Conservation (phyloP, 805 yeast species). For the Pichia occidentalis region DNA sequence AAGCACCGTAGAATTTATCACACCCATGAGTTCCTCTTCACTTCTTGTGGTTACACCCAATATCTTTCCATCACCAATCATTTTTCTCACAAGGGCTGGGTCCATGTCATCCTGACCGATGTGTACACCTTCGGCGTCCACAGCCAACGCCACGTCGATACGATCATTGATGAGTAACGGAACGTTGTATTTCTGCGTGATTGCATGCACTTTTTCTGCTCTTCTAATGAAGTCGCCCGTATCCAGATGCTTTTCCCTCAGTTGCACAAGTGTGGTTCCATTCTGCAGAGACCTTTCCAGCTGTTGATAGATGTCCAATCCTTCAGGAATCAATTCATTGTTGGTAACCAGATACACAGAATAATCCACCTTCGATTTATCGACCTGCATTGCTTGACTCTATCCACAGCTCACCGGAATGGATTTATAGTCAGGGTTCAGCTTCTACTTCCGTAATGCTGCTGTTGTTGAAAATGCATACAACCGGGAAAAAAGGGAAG, state of each 20-base stretch:
- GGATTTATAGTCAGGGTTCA: no score
- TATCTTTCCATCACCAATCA: slow-evolving; percentile 69
- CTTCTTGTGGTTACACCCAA: slow-evolving; percentile 72
- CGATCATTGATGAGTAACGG: slow-evolving; percentile 85
- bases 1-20: slow-evolving; percentile 30
- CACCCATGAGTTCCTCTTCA: slow-evolving; percentile 41
- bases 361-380: slow-evolving; percentile 36
- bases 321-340: slow-evolving; percentile 63
- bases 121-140: slow-evolving; percentile 77
- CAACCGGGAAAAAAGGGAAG: no score
- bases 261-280: slow-evolving; percentile 78
- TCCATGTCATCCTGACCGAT: slow-evolving; percentile 90
- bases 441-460: no score
- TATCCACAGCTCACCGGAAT: no score
- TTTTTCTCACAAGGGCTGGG: slow-evolving; percentile 45
- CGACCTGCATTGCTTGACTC: slow-evolving; percentile 1
- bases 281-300: slow-evolving; percentile 55
- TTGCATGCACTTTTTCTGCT: slow-evolving; percentile 52
- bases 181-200: slow-evolving; percentile 53
- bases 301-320: slow-evolving; percentile 49
- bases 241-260: slow-evolving; percentile 70
- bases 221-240: slow-evolving; percentile 60
- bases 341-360: slow-evolving; percentile 76
- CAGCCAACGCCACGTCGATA: slow-evolving; percentile 81
- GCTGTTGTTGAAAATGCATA: no score